These are phyloP conservation scores for Metschnikowia lunata DNA, from an alignment of 805 yeast species.

Conservation along the genomic window DNA sequence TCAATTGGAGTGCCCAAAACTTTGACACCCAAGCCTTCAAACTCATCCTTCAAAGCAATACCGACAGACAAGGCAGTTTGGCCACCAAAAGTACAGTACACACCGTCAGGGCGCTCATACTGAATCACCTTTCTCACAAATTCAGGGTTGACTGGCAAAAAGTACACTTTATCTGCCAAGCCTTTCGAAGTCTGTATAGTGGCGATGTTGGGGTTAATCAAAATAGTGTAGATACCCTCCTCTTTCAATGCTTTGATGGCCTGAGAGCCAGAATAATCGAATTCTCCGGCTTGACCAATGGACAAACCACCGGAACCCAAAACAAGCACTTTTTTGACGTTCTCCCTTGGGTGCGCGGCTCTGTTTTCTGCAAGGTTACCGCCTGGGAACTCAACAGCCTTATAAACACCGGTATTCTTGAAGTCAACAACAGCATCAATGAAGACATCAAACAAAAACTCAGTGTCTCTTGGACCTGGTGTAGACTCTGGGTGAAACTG, in stretches of 20 bases:
- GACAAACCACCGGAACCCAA: constrained; percentile 98
- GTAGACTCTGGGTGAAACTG: constrained; percentile 99
- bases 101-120: constrained; percentile 95
- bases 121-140: constrained; percentile 93
- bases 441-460: constrained; percentile 91
- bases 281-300: constrained; percentile 99
- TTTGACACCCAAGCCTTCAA: constrained; percentile 84
- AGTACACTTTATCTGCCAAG: constrained; percentile 95
- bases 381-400: constrained; percentile 87
- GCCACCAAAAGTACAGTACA: constrained; percentile 96
- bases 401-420: constrained; percentile 53
- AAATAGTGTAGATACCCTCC: constrained; percentile 93
- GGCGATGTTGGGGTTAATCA: constrained; percentile 97
- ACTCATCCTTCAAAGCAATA: constrained; percentile 91
- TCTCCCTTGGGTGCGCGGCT: constrained; percentile 70
- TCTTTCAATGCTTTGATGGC: constrained; percentile 98
- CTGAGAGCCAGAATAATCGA: constrained; percentile 97
- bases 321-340: constrained; percentile 87
- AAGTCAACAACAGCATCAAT: constrained; percentile 71
- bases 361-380: constrained; percentile 71
- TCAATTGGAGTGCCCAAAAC: constrained; percentile 96
- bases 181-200: constrained; percentile 98
- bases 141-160: constrained; percentile 95
- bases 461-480: constrained; percentile 99
- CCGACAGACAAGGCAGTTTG: constrained; percentile 97